A percentile compares a stretch with the other conserved stretches of the same genome.
These are phyloP conservation scores for Thermothielavioides terrestris DNA, from an alignment of 495 filamentous ascomycete species.

Conservation along the genomic window DNA sequence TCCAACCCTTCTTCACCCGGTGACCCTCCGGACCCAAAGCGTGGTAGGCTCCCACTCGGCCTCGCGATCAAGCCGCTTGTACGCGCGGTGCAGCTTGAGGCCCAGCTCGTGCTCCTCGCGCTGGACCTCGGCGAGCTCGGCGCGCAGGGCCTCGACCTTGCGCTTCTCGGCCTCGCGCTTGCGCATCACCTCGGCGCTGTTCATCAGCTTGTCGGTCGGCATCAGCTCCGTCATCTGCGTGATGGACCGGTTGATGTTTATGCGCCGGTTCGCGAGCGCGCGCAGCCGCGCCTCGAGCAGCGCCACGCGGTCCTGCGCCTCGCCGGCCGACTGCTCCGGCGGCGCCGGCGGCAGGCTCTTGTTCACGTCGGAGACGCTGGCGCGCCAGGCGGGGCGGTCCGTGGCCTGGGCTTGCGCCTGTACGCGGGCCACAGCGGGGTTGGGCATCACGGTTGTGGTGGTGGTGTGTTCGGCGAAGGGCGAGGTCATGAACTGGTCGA, in stretches of 20 bases:
- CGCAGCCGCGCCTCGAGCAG: conserved; percentile 59
- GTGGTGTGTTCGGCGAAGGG: conserved; percentile 7
- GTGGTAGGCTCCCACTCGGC: conserved; percentile 56
- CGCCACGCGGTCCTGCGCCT: conserved; percentile 52
- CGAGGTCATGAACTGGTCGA: conserved; percentile 22
- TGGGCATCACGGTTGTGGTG: background rate
- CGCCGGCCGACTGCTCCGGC: conserved; percentile 41
- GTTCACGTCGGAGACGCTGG: conserved; percentile 25
- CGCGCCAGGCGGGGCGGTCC: conserved; percentile 19
- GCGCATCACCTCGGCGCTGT: conserved; percentile 34
- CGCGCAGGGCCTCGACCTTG: conserved; percentile 59
- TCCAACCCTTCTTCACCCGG: too few species aligned
- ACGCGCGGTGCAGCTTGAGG: conserved; percentile 70
- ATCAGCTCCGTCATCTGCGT: conserved; percentile 61
- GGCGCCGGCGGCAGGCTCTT: conserved; percentile 53
- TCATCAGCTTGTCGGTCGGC: conserved; percentile 43
- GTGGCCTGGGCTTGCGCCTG: conserved; percentile 8
- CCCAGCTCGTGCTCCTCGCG: conserved; percentile 80
- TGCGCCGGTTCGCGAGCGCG: conserved; percentile 54
- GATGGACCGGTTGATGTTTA: conserved; percentile 63
- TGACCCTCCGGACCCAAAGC: conserved; percentile 73
- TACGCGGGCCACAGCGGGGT: conserved; percentile 12
- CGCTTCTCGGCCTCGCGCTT: conserved; percentile 60
- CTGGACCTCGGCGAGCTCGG: conserved; percentile 70
- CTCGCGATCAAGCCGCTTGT: conserved; percentile 61